Evolutionary conservation across 805 yeast genomes (phyloP).

Genomic region (Lachancea dasiensis): DNA sequence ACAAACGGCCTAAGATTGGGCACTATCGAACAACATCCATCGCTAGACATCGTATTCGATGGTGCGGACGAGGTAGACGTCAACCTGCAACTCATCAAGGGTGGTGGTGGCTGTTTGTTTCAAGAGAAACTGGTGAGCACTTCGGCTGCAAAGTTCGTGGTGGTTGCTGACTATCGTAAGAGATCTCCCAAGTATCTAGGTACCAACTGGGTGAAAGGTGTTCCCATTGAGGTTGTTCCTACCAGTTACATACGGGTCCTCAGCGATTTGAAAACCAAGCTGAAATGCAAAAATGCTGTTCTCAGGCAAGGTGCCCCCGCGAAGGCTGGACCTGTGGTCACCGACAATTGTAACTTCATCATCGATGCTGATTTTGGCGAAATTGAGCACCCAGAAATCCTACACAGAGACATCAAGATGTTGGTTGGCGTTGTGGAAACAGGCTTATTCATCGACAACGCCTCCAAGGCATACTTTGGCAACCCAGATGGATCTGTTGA

Average conservation of each 20-base stretch:
- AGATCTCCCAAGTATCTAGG: conserved; percentile 66
- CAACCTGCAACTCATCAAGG: conserved; percentile 80
- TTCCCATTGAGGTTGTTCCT: conserved; percentile 95
- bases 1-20: conserved; percentile 76
- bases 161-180: conserved; percentile 92
- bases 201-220: conserved; percentile 77
- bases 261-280: conserved; percentile 44
- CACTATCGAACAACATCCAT: conserved; percentile 74
- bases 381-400: conserved; percentile 43
- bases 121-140: conserved; percentile 93
- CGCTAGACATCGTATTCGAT: conserved; percentile 88
- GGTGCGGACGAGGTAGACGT: conserved; percentile 97
- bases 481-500: conserved; percentile 64
- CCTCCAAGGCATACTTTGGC: conserved; percentile 83
- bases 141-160: conserved; percentile 65
- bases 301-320: conserved; percentile 85
- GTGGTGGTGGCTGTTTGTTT: conserved; percentile 97
- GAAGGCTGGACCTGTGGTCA: conserved; percentile 95
- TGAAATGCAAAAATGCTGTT: conserved; percentile 49
- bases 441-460: conserved; percentile 71
- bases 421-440: conserved; percentile 95
- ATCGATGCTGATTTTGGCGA: conserved; percentile 91
- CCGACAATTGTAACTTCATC: conserved; percentile 91
- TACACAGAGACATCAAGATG: conserved; percentile 62
- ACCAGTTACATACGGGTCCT: conserved; percentile 74